phyloP scores from a whole-genome alignment of 192 early-diverging fungal genomes.

The Podila epicladia region DNA sequence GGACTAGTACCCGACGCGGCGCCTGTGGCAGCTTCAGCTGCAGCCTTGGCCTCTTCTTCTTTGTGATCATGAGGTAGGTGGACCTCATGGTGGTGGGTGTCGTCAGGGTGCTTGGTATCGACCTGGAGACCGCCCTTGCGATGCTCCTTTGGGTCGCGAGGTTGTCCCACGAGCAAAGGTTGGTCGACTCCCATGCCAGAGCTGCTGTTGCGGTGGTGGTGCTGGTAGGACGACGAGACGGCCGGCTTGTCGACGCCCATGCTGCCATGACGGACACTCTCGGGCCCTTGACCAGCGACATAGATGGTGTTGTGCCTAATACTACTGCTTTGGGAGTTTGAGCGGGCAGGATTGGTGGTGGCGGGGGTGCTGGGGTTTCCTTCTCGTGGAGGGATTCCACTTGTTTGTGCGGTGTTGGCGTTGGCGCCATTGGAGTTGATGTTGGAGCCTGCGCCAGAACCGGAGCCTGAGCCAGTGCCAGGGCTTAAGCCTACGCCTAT shows the following conservation, averaged over 20 bases:
- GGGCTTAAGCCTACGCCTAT: no score
- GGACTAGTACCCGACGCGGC: no score
- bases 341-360: slow-evolving; percentile 1
- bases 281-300: slow-evolving; percentile 7
- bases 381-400: neutral
- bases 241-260: slow-evolving; percentile 23
- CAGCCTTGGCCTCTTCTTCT: no score
- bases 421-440: no score
- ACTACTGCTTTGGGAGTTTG: neutral
- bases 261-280: slow-evolving; percentile 13
- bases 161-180: slow-evolving; percentile 9
- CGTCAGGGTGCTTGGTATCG: neutral
- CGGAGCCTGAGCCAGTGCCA: no score
- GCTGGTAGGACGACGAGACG: slow-evolving; percentile 1
- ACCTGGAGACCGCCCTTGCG: neutral
- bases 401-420: no score
- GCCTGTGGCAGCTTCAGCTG: no score
- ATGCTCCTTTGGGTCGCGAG: slow-evolving; percentile 1
- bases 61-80: slow-evolving; percentile 8
- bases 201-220: neutral
- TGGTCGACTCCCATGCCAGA: slow-evolving; percentile 25
- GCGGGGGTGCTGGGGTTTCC: neutral
- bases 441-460: no score
- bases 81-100: slow-evolving; percentile 2
- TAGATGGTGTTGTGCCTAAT: slow-evolving; percentile 19